A percentile compares a stretch with the other conserved stretches of the same genome.
Conservation (phyloP, 495 filamentous ascomycete genomes). For the Penicillium arizonense region DNA sequence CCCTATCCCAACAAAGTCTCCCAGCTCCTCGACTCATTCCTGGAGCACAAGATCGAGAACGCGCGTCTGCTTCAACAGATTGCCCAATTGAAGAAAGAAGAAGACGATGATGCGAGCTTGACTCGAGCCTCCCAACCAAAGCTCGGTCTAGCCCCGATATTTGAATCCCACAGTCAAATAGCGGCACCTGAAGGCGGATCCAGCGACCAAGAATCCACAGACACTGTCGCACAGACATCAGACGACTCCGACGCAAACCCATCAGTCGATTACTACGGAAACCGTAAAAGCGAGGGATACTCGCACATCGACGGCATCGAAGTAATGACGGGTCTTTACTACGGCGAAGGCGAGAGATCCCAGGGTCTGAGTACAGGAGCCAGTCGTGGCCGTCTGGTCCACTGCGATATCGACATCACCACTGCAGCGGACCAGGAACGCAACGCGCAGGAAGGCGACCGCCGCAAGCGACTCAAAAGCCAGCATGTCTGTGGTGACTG, state of each 20-base stretch:
- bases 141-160: background rate
- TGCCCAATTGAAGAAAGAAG: conserved; percentile 79
- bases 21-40: conserved; percentile 81
- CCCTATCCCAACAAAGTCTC: conserved; percentile 90
- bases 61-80: conserved; percentile 83
- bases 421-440: conserved; percentile 66
- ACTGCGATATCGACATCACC: conserved; percentile 82
- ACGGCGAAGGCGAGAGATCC: conserved; percentile 85
- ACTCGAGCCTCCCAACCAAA: conserved; percentile 10
- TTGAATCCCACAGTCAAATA: conserved; percentile 1
- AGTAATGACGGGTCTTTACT: conserved; percentile 86
- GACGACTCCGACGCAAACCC: conserved; percentile 71
- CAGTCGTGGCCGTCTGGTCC: conserved; percentile 72
- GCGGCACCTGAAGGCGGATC: conserved; percentile 1
- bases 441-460: conserved; percentile 58
- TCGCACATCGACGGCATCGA: conserved; percentile 87
- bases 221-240: conserved; percentile 56
- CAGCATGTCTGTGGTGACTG: conserved; percentile 98
- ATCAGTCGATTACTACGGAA: conserved; percentile 69
- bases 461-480: conserved; percentile 91
- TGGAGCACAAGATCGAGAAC: conserved; percentile 98
- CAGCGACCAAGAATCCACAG: conserved; percentile 42
- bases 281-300: conserved; percentile 72
- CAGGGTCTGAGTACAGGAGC: conserved; percentile 86
- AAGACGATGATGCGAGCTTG: conserved; percentile 69